Base-by-base conservation (phyloP, 2,329 filamentous ascomycete species). In the Cladosporium austrohemisphaericum region DNA sequence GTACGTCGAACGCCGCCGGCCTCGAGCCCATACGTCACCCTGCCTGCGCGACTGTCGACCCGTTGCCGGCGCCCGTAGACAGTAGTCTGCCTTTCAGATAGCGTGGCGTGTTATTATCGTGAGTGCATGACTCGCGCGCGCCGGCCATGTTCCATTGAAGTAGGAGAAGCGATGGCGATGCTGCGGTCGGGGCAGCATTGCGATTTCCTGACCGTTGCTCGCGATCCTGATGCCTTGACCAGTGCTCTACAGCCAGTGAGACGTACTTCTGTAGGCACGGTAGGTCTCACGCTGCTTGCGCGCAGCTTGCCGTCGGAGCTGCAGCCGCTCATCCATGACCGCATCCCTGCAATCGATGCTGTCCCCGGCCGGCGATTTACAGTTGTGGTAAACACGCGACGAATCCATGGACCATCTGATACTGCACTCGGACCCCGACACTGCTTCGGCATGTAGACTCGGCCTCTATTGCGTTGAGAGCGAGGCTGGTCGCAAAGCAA, bases 11-110 rank as follows among this genome's bases (percentile, higher is more conserved):
- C 29, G 46, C 40, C 32, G 36, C 37, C 38, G 38, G 25, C 38
- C 38, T 28, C 26, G 22, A 41, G 36, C 36, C 51, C 50, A 43
- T 49, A 53, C 48, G 51, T 49, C 51, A 53, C 49, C 41, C 26
- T 50, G 51, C 48, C 38, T 45, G 49, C 32, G 40, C 35, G 38
- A 31, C 16, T 22, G 8, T 9, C 16, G 10, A 14, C 26, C 33
- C 41, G 13, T 40, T 45, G 41, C 32, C 36, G 32, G 38, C 48
- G 29, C 19, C 14, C 41, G 38, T 41, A 51, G 45, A 33, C 14
- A 46, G 38, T 41, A 51, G 45, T 38, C 41, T 51, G 47, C n/a
- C n/a, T 41, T 38, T 35, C 40, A 46, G 44, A 47, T 38, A 38
- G 44, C 44, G 44, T 47, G 44, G 44, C 44, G 44, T 47, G n/a